Percentiles rank a stretch among this genome's conserved stretches.
Conservation (phyloP, 1,284 basidiomycete genomes). For the Ustilago bromivora region DNA sequence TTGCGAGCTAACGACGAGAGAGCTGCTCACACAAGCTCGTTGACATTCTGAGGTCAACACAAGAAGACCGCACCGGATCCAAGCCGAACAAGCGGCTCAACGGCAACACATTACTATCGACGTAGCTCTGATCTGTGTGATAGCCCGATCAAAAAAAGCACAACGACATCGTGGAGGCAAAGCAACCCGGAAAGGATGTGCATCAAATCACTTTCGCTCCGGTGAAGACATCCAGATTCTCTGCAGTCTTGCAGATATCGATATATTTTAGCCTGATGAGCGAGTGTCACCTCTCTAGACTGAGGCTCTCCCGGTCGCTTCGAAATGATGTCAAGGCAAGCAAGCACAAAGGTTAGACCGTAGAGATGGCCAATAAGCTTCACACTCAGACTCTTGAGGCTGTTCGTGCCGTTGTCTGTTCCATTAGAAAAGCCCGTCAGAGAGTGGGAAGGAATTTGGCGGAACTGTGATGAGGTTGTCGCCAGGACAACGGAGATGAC, state of each 20-base stretch:
- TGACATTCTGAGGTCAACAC: not conserved
- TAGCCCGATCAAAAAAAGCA: not conserved
- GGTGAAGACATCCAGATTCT: not conserved
- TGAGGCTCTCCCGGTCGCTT: too few species aligned
- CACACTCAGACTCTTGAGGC: not conserved
- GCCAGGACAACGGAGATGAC: not conserved
- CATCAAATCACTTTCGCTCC: not conserved
- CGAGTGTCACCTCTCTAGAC: not conserved
- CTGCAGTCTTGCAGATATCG: not conserved
- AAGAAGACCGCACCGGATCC: not conserved
- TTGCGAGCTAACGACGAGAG: not conserved
- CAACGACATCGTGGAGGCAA: not conserved
- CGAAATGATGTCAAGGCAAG: too few species aligned
- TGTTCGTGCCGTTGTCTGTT: too few species aligned
- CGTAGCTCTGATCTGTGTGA: not conserved
- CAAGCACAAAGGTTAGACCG: too few species aligned
- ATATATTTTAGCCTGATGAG: not conserved
- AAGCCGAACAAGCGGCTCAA: not conserved
- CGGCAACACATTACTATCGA: not conserved
- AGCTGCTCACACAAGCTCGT: not conserved
- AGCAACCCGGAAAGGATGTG: constrained; percentile 1
- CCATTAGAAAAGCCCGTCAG: not conserved
- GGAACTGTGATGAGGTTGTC: not conserved
- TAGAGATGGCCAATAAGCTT: not conserved
- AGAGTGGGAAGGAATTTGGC: not conserved